phyloP scores from a whole-genome alignment of 306 rosid species.

The Carpinus viminea region DNA sequence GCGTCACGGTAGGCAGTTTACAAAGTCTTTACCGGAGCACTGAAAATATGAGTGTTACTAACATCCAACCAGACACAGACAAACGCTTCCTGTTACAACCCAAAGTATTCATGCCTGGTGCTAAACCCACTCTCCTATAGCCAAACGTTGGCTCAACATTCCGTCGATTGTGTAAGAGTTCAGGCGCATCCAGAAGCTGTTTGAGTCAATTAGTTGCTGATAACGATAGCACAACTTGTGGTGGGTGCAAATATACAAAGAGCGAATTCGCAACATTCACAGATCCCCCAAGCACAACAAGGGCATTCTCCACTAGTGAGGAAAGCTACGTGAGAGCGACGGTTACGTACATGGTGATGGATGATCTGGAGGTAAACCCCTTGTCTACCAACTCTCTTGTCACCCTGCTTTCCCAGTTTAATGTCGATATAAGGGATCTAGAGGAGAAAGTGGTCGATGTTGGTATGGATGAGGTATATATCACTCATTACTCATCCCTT shows the following conservation, averaged over 20 bases:
- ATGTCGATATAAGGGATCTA: constrained; percentile 21
- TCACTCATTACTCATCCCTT: neutral
- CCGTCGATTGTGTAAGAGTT: too few species aligned
- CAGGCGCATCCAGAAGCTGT: too few species aligned
- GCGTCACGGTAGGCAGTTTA: neutral
- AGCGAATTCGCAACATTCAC: rapidly evolving
- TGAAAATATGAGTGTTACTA: neutral
- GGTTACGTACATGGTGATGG: constrained; percentile 44
- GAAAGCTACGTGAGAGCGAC: constrained; percentile 36
- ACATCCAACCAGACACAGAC: neutral
- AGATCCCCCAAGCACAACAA: neutral
- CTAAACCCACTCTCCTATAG: neutral
- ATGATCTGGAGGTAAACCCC: constrained; percentile 35
- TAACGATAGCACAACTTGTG: too few species aligned
- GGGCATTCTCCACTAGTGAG: neutral
- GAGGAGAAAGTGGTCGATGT: constrained; percentile 35
- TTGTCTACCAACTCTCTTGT: constrained; percentile 41
- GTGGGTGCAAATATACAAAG: neutral
- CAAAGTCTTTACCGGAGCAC: neutral
- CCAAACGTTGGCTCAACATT: neutral
- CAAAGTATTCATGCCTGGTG: neutral
- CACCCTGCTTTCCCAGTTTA: constrained; percentile 27
- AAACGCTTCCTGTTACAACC: constrained; percentile 11
- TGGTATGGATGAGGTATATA: constrained; percentile 32
- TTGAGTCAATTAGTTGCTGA: too few species aligned